Conservation (phyloP, 2,329 filamentous ascomycete species). For the Alternaria longipes region DNA sequence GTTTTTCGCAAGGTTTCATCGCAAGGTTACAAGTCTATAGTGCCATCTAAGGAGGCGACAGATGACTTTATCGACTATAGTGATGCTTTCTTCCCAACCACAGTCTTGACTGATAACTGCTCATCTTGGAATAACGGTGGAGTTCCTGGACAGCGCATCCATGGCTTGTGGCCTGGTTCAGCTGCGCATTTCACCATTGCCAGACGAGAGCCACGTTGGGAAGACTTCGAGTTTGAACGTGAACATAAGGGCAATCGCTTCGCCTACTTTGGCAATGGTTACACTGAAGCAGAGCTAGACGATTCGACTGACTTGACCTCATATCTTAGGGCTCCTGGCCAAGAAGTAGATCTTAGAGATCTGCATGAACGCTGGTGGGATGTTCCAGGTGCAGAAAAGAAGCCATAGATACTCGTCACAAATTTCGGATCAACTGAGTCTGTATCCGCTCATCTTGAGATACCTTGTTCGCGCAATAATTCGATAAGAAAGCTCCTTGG, state of each 20-base stretch:
- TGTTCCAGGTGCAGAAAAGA: constrained; percentile 37
- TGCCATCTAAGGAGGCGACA: constrained; percentile 65
- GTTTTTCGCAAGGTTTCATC: constrained; percentile 71
- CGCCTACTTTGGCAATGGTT: constrained; percentile 73
- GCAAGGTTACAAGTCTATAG: constrained; percentile 72
- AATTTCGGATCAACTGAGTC: background rate
- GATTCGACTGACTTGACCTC: constrained; percentile 67
- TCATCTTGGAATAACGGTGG: constrained; percentile 76
- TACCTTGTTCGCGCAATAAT: background rate
- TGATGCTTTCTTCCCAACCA: constrained; percentile 60
- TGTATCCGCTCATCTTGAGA: background rate
- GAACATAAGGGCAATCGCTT: constrained; percentile 61
- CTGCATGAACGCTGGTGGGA: constrained; percentile 74
- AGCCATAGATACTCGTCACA: background rate
- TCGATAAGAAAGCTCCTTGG: background rate
- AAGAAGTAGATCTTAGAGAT: constrained; percentile 67
- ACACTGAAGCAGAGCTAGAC: constrained; percentile 67
- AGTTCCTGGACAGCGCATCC: constrained; percentile 67
- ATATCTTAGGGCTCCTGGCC: constrained; percentile 65
- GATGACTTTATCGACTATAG: constrained; percentile 71
- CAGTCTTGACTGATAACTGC: constrained; percentile 68
- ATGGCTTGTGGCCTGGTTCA: constrained; percentile 75
- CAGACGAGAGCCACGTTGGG: constrained; percentile 65
- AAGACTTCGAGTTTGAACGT: constrained; percentile 66
- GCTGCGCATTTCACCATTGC: constrained; percentile 69